Evolutionary conservation across 179 eudicot genomes (phyloP), one percentile per base, ranked within the genome.

Genomic region (Gypsophila paniculata): DNA sequence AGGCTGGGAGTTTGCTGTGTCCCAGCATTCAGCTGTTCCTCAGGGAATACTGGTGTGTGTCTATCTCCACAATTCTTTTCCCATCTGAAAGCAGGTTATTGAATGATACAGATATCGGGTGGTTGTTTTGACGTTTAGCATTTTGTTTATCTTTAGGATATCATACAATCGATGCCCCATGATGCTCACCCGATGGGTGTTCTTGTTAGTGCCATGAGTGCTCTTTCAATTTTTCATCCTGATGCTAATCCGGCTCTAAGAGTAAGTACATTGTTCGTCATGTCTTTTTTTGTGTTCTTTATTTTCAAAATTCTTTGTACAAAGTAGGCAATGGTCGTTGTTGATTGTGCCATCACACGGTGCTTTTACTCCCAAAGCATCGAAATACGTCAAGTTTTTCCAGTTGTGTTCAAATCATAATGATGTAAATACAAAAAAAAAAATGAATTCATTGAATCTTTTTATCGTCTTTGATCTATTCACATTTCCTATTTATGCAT

Each of bases 161-260:
- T 90, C 72, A 94, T 94, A 81, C 96, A 90, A 59, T 82, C 85
- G 59, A 94, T 94, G 99, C 99, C 99, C 75, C 97, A 91, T 82
- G 99, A 94, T 85, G 97, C 99, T 69, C 99, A 94, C 82, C 99
- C 99, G 7, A 94, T 94, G 99, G 97, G 99, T 57, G 96, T 94
- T 68, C 95, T 94, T 74, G 90, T 86, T 76, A 94, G 96, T 79
- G 93, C 97, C 57, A 91, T 94, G 95, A 88, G 97, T 81, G 83
- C 99, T 58, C 96, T 94, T 67, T 91, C 97, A 23, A 79, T 91
- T 61, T 94, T 86, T 65, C 97, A 94, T 84, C 99, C 99, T 7
- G 99, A 91, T 85, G 99, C 99, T 71, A 94, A 94, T 85, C 99
- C 99, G 77, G 97, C 99, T 79, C 88, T 94, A 61, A 87, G 95